Evolutionary conservation across 1,139 yeast genomes (phyloP).

Genomic region (Saccharomyces hybrid): DNA sequence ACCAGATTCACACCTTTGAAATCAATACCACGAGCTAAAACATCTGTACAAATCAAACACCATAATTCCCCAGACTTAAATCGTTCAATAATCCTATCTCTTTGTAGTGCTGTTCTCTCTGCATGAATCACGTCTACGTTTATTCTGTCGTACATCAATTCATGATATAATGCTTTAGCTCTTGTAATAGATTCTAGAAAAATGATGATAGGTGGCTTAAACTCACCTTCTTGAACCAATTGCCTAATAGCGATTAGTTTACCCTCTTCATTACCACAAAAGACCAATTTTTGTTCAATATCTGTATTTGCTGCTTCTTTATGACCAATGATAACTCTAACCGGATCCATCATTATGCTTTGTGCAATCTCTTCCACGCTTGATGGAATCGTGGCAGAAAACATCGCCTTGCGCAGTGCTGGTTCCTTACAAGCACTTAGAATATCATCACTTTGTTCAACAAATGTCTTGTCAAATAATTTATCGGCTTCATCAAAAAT

Average conservation of each 20-base stretch:
- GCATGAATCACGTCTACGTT: constrained; percentile 96
- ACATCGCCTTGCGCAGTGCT: constrained; percentile 61
- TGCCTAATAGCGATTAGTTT: constrained; percentile 87
- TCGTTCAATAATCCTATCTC: constrained; percentile 76
- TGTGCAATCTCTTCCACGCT: constrained; percentile 86
- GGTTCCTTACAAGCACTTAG: constrained; percentile 52
- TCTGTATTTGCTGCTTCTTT: constrained; percentile 86
- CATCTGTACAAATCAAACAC: constrained; percentile 96
- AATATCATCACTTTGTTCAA: constrained; percentile 85
- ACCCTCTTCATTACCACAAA: constrained; percentile 92
- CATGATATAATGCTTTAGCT: constrained; percentile 93
- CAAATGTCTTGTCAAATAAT: constrained; percentile 81
- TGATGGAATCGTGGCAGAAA: constrained; percentile 93
- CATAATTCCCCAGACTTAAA: constrained; percentile 88
- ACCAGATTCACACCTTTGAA: constrained; percentile 93
- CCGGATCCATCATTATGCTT: constrained; percentile 69
- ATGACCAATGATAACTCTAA: constrained; percentile 84
- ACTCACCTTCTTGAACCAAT: constrained; percentile 74
- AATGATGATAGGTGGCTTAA: constrained; percentile 87
- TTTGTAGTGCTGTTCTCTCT: constrained; percentile 82
- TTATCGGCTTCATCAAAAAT: constrained; percentile 96
- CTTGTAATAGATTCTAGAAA: constrained; percentile 88
- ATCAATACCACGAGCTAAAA: constrained; percentile 92
- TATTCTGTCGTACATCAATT: constrained; percentile 78
- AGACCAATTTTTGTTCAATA: constrained; percentile 78